Conservation (phyloP, 306 rosid species). For the Boehmeria nivea region DNA sequence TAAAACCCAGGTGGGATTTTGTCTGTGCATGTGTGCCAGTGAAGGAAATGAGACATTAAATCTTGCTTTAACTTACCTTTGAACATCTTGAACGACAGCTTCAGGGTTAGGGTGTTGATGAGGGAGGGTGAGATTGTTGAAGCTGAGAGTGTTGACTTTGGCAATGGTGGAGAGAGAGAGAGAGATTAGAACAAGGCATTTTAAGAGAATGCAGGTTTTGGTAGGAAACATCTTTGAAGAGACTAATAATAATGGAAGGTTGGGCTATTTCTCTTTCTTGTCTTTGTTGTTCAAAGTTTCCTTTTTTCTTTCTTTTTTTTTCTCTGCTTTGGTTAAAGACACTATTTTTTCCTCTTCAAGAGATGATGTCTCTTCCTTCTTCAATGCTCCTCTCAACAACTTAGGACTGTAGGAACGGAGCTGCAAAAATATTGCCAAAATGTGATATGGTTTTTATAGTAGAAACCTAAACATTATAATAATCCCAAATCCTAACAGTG, state of each 20-base stretch:
- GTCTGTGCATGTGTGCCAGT: background rate
- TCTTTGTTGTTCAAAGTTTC: background rate
- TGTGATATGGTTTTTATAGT: constrained; percentile 36
- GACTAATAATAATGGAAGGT: constrained; percentile 21
- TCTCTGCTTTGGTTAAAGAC: constrained; percentile 12
- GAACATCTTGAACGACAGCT: constrained; percentile 61
- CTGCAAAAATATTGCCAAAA: constrained; percentile 34
- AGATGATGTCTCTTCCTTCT: constrained; percentile 27
- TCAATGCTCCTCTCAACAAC: constrained; percentile 25
- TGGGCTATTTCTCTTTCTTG: no score
- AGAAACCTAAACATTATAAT: constrained; percentile 12
- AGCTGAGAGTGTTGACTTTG: constrained; percentile 27
- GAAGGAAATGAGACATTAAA: background rate
- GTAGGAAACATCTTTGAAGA: constrained; percentile 52
- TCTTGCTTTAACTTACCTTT: constrained; percentile 37
- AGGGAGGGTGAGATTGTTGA: constrained; percentile 58
- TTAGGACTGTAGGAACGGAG: constrained; percentile 10
- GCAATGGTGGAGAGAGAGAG: constrained; percentile 34
- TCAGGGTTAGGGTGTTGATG: constrained; percentile 90
- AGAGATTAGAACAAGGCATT: constrained; percentile 29
- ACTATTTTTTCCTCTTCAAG: constrained; percentile 11
- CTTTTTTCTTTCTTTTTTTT: background rate
- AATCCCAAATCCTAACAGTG: background rate
- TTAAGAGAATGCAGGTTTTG: constrained; percentile 60
- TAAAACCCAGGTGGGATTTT: constrained; percentile 15